A percentile compares a stretch with the other conserved stretches of the same genome.
Conservation (phyloP, 164 flowering plant species). For the Piper longum region DNA sequence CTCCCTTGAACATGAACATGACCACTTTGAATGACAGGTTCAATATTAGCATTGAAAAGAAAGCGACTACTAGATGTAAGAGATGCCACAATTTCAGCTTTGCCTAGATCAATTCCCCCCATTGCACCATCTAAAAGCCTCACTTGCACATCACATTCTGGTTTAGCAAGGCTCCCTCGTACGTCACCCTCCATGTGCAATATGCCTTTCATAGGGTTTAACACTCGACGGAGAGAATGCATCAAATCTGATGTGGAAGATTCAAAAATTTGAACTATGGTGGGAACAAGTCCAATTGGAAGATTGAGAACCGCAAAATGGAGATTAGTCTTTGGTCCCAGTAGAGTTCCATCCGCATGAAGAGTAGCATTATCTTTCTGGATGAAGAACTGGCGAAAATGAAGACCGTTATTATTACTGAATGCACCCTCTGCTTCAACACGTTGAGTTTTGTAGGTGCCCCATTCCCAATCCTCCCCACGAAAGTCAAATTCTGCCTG, state of each 20-base stretch:
- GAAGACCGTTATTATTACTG: conserved; percentile 89
- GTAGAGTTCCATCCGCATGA: conserved; percentile 93
- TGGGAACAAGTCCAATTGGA: conserved; percentile 89
- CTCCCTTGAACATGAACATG: conserved; percentile 99
- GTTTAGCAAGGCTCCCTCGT: conserved; percentile 85
- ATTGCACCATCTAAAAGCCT: conserved; percentile 92
- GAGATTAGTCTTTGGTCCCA: conserved; percentile 84
- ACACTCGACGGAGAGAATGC: conserved; percentile 61
- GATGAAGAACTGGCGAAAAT: conserved; percentile 77
- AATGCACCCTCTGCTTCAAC: conserved; percentile 84
- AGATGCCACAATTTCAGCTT: conserved; percentile 94
- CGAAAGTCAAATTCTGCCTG: conserved; percentile 95
- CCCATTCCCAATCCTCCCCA: conserved; percentile 99
- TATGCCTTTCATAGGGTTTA: conserved; percentile 84
- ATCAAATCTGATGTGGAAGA: conserved; percentile 62
- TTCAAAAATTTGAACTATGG: conserved; percentile 80
- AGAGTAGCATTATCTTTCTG: conserved; percentile 95
- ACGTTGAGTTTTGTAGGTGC: conserved; percentile 87
- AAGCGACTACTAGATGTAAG: conserved; percentile 86
- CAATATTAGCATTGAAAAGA: conserved; percentile 90
- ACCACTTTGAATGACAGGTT: conserved; percentile 86
- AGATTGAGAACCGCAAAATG: conserved; percentile 98
- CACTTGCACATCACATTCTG: conserved; percentile 97
- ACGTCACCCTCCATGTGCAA: conserved; percentile 99
- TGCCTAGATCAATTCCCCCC: conserved; percentile 94